These are phyloP conservation scores for Kalanchoe fedtschenkoi DNA, from an alignment of 164 flowering plant genomes.

Conservation along the genomic window DNA sequence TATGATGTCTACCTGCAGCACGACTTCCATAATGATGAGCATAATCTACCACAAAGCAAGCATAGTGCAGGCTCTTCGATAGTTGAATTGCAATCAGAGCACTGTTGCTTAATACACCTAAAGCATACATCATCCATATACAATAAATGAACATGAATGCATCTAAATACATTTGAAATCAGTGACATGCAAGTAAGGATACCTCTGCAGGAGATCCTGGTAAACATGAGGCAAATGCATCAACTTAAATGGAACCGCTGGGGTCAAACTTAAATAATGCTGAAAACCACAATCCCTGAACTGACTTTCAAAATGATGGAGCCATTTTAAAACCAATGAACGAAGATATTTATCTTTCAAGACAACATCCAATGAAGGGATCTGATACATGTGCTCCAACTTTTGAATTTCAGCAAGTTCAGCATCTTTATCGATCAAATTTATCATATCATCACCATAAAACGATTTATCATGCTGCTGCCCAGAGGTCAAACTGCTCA, in stretches of 20 bases:
- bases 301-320: constrained; percentile 40
- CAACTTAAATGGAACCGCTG: constrained; percentile 72
- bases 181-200: constrained; percentile 5
- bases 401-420: constrained; percentile 41
- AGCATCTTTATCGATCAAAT: constrained; percentile 9
- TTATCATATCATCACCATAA: constrained; percentile 17
- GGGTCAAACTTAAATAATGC: constrained; percentile 29
- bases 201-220: constrained; percentile 93
- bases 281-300: constrained; percentile 19
- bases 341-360: constrained; percentile 38
- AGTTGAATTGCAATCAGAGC: constrained; percentile 45
- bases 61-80: constrained; percentile 70
- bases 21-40: constrained; percentile 63
- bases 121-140: background rate
- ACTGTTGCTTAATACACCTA: constrained; percentile 76
- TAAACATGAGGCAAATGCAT: constrained; percentile 70
- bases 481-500: constrained; percentile 32
- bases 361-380: constrained; percentile 52
- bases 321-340: constrained; percentile 44
- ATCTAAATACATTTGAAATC: background rate
- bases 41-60: constrained; percentile 81
- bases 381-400: constrained; percentile 54
- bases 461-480: constrained; percentile 22
- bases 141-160: background rate
- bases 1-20: constrained; percentile 73